Evolutionary conservation across 805 yeast genomes (phyloP), one percentile per base, ranked within the genome.

Genomic region (Candida namnaoensis): DNA sequence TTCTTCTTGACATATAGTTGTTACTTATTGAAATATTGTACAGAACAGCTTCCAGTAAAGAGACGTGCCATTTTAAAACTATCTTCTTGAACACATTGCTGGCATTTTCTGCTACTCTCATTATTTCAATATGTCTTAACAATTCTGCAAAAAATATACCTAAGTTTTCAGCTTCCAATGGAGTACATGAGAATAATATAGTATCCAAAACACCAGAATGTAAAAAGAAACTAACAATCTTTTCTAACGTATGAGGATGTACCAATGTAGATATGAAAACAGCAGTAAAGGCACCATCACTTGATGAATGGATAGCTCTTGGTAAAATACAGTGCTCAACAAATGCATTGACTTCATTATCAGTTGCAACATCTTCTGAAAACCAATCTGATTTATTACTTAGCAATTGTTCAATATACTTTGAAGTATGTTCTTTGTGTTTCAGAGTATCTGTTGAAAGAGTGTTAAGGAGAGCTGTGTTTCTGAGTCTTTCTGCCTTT

Each of bases 1-100:
- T 90, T 42, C 88, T 75, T 40, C 93, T 72, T 2, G 84, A 79
- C 77, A 85, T 82, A 57, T 88, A 90, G 42, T 82, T 82, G 4
- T 64, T 57, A 7, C 74, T 70, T 11, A 46, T 32, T 49, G 61
- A 45, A 39, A 46, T 28, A 53, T 48, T 41, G 45, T 42, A 34
- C 45, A 47, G 23, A 44, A 50, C 10, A 45, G 44, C 54, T 7
- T 60, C 57, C 12, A 78, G 59, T 7, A 85, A 56, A 1, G 55
- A 51, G 3, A 60, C 47, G 53, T 87, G 88, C 74, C 83, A 83
- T 8, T 69, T 45, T 41, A 48, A 81, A 3, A 82, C 48, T 3
- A 61, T 47, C 9, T 56, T 59, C 25, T 72, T 62, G 51, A 65
- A 69, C 3, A 39, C 48, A n/a, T 42, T 46, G 3, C 48, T 39